Percentiles rank a stretch among this genome's conserved stretches.
Evolutionary conservation across 2,329 filamentous ascomycete species (phyloP).

Genomic region (Fusarium chlamydosporum): DNA sequence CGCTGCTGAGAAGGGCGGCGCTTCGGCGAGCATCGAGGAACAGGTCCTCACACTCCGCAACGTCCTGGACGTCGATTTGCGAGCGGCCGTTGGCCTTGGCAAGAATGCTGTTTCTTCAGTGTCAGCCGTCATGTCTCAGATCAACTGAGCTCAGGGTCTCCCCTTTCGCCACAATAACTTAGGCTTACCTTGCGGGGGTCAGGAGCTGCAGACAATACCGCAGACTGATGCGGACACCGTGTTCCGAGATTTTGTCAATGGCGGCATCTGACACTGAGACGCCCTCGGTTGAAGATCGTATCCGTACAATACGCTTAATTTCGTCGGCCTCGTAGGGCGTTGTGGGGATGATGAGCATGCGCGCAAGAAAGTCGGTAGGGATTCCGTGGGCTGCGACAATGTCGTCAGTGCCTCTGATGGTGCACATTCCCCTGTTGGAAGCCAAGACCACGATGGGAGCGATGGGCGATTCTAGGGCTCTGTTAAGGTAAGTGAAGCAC

Average conservation of each 20-base stretch:
- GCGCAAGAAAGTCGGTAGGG: slow-evolving; percentile 91
- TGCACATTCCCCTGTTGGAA: slow-evolving; percentile 94
- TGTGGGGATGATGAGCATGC: slow-evolving; percentile 95
- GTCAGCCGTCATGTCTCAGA: slow-evolving; percentile 55
- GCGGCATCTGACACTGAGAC: slow-evolving; percentile 85
- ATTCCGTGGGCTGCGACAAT: slow-evolving; percentile 92
- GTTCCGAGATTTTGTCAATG: slow-evolving; percentile 86
- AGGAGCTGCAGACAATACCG: slow-evolving; percentile 94
- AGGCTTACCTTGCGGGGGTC: slow-evolving; percentile 80
- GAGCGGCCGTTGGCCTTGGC: slow-evolving; percentile 84
- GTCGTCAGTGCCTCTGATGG: slow-evolving; percentile 88
- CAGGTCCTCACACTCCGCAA: slow-evolving; percentile 84
- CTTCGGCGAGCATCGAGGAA: slow-evolving; percentile 87
- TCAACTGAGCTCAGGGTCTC: slow-evolving; percentile 27
- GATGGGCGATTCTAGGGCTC: slow-evolving; percentile 94
- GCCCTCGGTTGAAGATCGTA: slow-evolving; percentile 85
- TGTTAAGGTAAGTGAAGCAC: slow-evolving; percentile 99
- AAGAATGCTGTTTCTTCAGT: slow-evolving; percentile 75
- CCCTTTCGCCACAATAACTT: slow-evolving; percentile 51
- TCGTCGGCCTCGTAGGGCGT: slow-evolving; percentile 89
- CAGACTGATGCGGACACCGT: slow-evolving; percentile 90
- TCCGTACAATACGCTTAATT: slow-evolving; percentile 91
- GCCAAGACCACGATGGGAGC: slow-evolving; percentile 97
- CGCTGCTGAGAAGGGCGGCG: slow-evolving; percentile 75
- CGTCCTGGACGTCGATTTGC: slow-evolving; percentile 82